Evolutionary conservation across 257 asterid genomes (phyloP).

Genomic region (Paulownia fortunei): DNA sequence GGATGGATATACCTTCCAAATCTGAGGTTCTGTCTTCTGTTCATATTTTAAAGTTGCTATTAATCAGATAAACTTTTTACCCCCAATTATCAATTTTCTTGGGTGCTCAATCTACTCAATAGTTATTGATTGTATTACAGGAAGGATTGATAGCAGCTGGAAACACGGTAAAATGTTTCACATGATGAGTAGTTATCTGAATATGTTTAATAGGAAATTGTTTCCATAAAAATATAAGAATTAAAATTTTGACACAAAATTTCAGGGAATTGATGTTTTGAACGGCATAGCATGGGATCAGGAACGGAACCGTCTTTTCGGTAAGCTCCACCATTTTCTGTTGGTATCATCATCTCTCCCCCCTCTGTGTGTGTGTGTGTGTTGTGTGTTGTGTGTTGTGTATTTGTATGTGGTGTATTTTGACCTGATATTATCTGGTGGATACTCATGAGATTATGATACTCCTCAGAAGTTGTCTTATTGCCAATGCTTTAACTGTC

Average conservation of each 20-base stretch:
- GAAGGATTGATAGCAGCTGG: conserved; percentile 58
- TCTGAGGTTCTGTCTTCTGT: conserved; percentile 55
- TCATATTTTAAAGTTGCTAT: conserved; percentile 13
- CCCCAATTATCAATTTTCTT: background rate
- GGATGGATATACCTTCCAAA: conserved; percentile 89
- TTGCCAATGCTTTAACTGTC: too few species aligned
- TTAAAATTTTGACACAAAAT: conserved; percentile 14
- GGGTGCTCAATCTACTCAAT: conserved; percentile 24
- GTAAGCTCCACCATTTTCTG: conserved; percentile 45
- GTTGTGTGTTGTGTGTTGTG: too few species aligned
- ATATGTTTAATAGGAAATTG: background rate
- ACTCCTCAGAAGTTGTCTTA: too few species aligned
- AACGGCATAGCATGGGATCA: conserved; percentile 97
- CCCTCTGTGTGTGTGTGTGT: too few species aligned
- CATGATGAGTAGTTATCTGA: background rate
- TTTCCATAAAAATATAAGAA: background rate
- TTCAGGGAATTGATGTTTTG: conserved; percentile 78
- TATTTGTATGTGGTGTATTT: too few species aligned
- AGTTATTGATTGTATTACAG: conserved; percentile 43
- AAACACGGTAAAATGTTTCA: conserved; percentile 45
- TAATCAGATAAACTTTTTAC: background rate
- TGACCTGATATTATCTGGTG: too few species aligned
- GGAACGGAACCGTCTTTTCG: conserved; percentile 61
- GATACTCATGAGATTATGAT: too few species aligned
- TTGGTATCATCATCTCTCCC: background rate